phyloP scores from a whole-genome alignment of 306 rosid species.

The Quercus mongolica region DNA sequence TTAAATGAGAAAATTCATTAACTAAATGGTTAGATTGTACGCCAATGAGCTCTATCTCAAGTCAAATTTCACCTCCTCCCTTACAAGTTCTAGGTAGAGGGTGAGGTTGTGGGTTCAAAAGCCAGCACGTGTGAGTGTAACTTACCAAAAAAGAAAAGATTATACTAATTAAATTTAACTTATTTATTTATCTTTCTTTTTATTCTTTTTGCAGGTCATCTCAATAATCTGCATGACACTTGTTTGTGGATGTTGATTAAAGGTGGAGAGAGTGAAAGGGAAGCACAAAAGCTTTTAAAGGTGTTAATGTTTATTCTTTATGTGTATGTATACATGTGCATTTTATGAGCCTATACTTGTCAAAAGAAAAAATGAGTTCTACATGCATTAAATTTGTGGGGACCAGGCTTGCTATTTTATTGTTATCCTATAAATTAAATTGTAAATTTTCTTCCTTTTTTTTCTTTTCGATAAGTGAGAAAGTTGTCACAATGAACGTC shows the following conservation, averaged over 20 bases:
- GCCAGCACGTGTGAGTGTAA: too few relatives aligned
- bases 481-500: too few relatives aligned
- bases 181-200: too few relatives aligned
- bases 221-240: constrained; percentile 51
- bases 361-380: background rate
- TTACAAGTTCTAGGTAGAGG: too few relatives aligned
- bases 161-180: too few relatives aligned
- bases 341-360: background rate
- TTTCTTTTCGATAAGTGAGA: too few relatives aligned
- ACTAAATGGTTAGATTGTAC: background rate
- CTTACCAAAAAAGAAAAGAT: too few relatives aligned
- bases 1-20: background rate
- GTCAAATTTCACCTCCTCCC: too few relatives aligned
- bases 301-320: constrained; percentile 17
- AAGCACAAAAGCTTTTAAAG: constrained; percentile 49
- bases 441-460: background rate
- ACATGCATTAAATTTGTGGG: background rate
- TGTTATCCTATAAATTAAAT: background rate
- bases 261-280: constrained; percentile 47
- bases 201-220: constrained; percentile 41
- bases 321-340: background rate
- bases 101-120: too few relatives aligned
- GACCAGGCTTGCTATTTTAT: background rate
- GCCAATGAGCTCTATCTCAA: too few relatives aligned
- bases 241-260: constrained; percentile 69